Evolutionary conservation across 371 early-diverging fungal species (phyloP), one percentile per base, ranked within the genome.

Genomic region (Mucor saturninus): DNA sequence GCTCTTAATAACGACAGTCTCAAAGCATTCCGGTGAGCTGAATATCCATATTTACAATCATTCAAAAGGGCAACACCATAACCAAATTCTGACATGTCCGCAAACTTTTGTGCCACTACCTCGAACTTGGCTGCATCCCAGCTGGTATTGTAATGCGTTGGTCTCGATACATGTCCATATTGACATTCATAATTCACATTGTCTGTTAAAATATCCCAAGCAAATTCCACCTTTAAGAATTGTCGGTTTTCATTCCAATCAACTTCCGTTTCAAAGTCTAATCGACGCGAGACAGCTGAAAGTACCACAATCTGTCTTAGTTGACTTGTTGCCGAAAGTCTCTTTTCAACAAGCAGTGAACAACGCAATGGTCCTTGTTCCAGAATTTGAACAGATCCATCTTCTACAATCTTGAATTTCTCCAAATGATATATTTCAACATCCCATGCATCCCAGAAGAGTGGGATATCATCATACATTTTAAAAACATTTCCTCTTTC

Each of bases 71-170:
- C 88, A 8, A 95, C 90, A 21, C 98, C 98, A 74, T 91, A 95
- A 0, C 95, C 96, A 61, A 79, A 89, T 70, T 98, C 96, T 0
- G 93, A 92, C 15, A 94, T 77, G 61, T 96, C 97, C 5, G 89
- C 95, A 79, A 90, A 97, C 72, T 93, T 94, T 83, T 98, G 98
- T 0, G 89, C 95, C 62, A 94, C 94, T 4, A 96, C 96, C 76
- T 97, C 97, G 71, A 98, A 98, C 58, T 92, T 91, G 26, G 97
- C 96, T 64, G 91, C 73, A 56, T 96, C 96, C 90, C 94, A 95
- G 50, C 88, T 84, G 2, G 92, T 97, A 71, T 97, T 98, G 79
- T 80, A 91, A 56, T 95, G 95, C 2, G 97, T 96, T 0, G 97
- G 95, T 9, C 98, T 80, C 65, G 88, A 88, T 5, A 97, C 81